Evolutionary conservation across 2,329 filamentous ascomycete species (phyloP).

Genomic region (Didymella sp.): DNA sequence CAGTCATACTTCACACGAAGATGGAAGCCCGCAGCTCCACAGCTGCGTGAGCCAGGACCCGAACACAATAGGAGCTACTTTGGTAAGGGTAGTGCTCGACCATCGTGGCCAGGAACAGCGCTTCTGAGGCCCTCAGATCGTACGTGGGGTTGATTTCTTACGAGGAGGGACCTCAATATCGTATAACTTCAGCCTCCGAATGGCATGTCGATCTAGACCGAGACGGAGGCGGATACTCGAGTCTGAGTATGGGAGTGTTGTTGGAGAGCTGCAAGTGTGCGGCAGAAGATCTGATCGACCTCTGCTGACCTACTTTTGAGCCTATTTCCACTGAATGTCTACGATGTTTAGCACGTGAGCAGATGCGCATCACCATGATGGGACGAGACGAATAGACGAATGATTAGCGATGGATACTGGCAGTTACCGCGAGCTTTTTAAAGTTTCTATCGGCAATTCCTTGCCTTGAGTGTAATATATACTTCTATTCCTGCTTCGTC

Average conservation of each 20-base stretch:
- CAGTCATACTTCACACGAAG: constrained; percentile 50
- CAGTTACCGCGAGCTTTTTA: too few species aligned
- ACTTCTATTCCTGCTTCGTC: not conserved
- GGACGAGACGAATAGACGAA: too few species aligned
- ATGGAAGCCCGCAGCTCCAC: constrained; percentile 50
- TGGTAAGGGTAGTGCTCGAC: not conserved
- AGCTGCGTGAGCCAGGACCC: constrained; percentile 48
- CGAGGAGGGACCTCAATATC: not conserved
- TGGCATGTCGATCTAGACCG: not conserved
- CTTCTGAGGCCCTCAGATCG: not conserved
- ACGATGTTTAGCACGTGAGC: too few species aligned
- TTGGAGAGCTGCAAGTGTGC: too few species aligned
- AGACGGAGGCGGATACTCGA: not conserved
- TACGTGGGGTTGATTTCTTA: not conserved
- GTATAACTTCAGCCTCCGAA: not conserved
- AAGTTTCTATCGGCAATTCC: too few species aligned
- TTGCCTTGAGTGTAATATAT: not conserved
- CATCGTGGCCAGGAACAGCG: not conserved
- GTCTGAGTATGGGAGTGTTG: too few species aligned
- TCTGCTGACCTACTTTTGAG: too few species aligned
- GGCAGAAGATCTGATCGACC: too few species aligned
- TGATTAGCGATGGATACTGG: too few species aligned
- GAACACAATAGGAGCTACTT: constrained; percentile 53
- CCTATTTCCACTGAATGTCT: too few species aligned
- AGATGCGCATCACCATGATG: too few species aligned